Percentiles rank a stretch among this genome's conserved stretches.
Evolutionary conservation across 176 grass and related monocot species (phyloP).

Genomic region (Miscanthus lutarioriparius): DNA sequence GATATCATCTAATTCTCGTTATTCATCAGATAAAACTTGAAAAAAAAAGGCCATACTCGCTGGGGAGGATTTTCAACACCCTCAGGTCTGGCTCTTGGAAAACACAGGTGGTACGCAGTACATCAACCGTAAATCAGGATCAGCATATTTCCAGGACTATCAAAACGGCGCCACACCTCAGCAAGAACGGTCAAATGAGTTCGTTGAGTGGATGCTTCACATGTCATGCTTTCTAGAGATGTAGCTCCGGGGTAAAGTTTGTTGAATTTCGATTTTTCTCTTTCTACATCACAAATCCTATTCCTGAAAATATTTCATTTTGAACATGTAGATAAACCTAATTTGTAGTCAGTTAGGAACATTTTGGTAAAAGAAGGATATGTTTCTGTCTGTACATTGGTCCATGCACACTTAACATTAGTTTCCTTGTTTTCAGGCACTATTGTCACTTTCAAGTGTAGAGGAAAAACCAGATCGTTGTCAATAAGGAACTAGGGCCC

Average conservation of each 20-base stretch:
- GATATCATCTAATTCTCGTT: constrained; percentile 7
- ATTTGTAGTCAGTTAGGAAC: background rate
- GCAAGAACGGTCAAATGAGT: constrained; percentile 63
- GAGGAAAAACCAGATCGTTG: background rate
- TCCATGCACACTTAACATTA: background rate
- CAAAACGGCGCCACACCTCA: constrained; percentile 46
- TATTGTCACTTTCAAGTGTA: background rate
- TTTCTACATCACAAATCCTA: background rate
- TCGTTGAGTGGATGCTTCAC: constrained; percentile 81
- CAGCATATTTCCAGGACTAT: constrained; percentile 49
- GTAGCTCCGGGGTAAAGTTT: constrained; percentile 28
- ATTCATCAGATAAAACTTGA: constrained; percentile 74
- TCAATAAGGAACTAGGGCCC: background rate
- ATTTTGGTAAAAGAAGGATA: background rate
- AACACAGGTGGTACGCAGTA: constrained; percentile 58
- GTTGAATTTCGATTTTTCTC: background rate
- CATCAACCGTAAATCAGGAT: constrained; percentile 39
- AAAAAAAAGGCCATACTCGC: constrained; percentile 64
- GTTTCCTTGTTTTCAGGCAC: background rate
- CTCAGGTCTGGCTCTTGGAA: constrained; percentile 60
- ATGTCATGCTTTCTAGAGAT: constrained; percentile 68
- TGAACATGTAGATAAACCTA: background rate
- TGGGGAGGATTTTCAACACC: constrained; percentile 81
- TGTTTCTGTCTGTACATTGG: background rate
- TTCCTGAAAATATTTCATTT: background rate